phyloP scores from a whole-genome alignment of 2,329 filamentous ascomycete genomes.

The Fusarium protoensiforme region DNA sequence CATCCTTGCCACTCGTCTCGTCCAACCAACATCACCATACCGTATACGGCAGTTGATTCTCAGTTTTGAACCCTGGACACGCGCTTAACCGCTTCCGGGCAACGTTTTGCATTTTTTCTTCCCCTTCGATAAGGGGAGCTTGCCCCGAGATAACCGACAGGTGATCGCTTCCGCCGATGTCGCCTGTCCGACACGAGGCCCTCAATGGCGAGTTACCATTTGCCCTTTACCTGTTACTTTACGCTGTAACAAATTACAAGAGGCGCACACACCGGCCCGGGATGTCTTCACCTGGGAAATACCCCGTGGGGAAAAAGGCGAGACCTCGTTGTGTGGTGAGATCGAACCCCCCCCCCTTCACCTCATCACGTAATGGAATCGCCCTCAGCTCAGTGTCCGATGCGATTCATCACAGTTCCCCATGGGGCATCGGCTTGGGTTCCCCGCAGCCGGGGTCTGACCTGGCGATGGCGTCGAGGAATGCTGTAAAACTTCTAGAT shows the following conservation, averaged over 20 bases:
- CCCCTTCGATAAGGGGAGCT: conserved; percentile 26
- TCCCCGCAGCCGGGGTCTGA: conserved; percentile 21
- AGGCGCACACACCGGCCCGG: conserved; percentile 20
- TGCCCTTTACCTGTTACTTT: not conserved
- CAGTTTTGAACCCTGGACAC: conserved; percentile 18
- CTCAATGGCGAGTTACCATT: not conserved
- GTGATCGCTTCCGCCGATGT: conserved; percentile 8
- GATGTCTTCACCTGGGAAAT: not conserved
- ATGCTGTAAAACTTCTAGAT: not conserved
- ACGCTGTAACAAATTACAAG: not conserved
- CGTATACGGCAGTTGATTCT: conserved; percentile 34
- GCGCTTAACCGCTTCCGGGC: conserved; percentile 29
- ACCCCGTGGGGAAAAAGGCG: conserved; percentile 26
- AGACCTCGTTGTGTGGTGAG: not conserved
- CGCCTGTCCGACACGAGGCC: not conserved
- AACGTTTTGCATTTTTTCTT: conserved; percentile 33
- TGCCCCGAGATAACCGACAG: conserved; percentile 32
- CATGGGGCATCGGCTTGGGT: conserved; percentile 26
- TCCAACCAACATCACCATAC: conserved; percentile 10
- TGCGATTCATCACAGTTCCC: conserved; percentile 19
- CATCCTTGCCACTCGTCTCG: not conserved
- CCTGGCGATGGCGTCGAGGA: not conserved
- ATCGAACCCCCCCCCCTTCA: not conserved
- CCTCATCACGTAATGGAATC: conserved; percentile 37
- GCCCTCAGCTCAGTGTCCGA: not conserved